Percentiles rank a stretch among this genome's conserved stretches.
phyloP scores from a whole-genome alignment of 345 rosid species.

The Populus tremula region DNA sequence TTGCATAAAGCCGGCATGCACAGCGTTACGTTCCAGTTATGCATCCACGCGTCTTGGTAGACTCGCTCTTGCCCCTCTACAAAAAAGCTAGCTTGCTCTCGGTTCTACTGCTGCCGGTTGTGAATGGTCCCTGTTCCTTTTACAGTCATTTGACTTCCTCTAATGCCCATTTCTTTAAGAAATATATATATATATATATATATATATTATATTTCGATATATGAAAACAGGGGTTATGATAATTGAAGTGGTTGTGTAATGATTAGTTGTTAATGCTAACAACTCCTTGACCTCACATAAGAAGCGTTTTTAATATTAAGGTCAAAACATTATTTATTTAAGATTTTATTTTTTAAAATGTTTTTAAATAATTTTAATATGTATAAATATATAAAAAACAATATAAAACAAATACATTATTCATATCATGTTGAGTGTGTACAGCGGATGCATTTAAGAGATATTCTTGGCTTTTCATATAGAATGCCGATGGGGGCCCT shows the following conservation, averaged over 20 bases:
- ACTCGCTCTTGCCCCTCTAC: neutral
- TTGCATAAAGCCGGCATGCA: neutral
- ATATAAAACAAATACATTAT: too few relatives aligned
- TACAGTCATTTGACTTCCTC: neutral
- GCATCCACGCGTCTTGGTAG: conserved; percentile 3
- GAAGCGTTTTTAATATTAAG: too few relatives aligned
- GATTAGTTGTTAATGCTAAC: neutral
- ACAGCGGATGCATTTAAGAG: neutral
- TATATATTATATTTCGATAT: too few relatives aligned
- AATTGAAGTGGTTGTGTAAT: neutral
- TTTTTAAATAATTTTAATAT: too few relatives aligned
- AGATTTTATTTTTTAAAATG: too few relatives aligned
- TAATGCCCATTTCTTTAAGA: neutral
- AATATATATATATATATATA: too few relatives aligned
- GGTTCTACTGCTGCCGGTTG: neutral
- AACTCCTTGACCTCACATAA: too few relatives aligned
- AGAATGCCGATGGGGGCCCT: neutral
- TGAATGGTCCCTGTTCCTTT: neutral
- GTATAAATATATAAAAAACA: too few relatives aligned
- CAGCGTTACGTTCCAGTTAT: conserved; percentile 1
- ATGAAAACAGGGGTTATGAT: neutral
- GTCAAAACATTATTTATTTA: too few relatives aligned
- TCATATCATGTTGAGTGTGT: neutral
- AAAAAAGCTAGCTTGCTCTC: too few relatives aligned
- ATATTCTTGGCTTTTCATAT: neutral